Evolutionary conservation across 305 asterid species (phyloP), one percentile per base, ranked within the genome.

Genomic region (Fraxinus dipetala): DNA sequence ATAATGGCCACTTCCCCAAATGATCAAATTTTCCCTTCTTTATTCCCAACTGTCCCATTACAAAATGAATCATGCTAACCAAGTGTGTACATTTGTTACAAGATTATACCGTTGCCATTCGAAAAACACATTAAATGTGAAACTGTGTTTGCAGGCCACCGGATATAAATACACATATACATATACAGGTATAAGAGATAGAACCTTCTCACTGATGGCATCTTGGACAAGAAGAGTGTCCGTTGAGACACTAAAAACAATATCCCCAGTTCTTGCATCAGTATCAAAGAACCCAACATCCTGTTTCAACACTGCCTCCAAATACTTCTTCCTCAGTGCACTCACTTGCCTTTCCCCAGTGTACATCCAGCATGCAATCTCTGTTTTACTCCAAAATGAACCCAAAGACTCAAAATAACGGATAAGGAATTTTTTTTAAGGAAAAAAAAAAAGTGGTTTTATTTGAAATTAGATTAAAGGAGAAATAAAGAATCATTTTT

Each of bases 241-340:
- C 10, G 99, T 96, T 26, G 99, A 96, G 76, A 96, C 94, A 80
- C 97, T 92, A 83, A 96, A 96, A 85, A 96, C 99, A 74, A 96
- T 92, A 87, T 96, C 99, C n/a, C 99, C 99, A 0, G 99, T 96
- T 87, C 98, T 87, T 31, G 99, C 99, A 86, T 96, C 99, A 3
- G 99, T 96, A 67, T 96, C 99, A 76, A 92, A 96, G 87, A 96
- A 96, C 28, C 99, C 99, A 20, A 96, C 99, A 59, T 96, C 99
- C 84, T 96, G 99, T 86, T 93, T 95, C 91, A 96, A 78, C 18
- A 93, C 98, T 0, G 99, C 94, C 84, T 96, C 99, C 85, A 96
- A 87, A 88, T 96, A 96, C 85, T 91, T 96, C 91, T 90, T 93
- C 89, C 98, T 89, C 87, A 95, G 43, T 1, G 97, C 86, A 35